Evolutionary conservation across 2,329 filamentous ascomycete genomes (phyloP).

Genomic region (Cladosporium sp.): DNA sequence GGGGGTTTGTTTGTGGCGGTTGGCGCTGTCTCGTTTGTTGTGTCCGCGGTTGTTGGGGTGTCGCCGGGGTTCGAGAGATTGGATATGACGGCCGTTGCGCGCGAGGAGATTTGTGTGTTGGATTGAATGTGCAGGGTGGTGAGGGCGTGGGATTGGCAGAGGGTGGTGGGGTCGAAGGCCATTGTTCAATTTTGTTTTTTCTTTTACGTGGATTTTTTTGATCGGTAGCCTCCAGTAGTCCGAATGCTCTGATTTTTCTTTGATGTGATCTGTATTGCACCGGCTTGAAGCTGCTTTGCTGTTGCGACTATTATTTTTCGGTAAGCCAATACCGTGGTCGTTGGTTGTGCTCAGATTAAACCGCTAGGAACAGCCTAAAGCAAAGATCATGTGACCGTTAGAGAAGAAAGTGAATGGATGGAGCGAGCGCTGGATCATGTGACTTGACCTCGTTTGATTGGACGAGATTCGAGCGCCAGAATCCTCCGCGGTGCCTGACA

Average conservation of each 20-base stretch:
- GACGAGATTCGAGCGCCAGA: not conserved
- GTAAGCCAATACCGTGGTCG: no score
- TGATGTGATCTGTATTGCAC: no score
- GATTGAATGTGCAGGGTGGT: slow-evolving; percentile 24
- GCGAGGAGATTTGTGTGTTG: slow-evolving; percentile 29
- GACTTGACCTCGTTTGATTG: not conserved
- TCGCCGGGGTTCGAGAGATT: slow-evolving; percentile 15
- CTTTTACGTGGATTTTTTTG: no score
- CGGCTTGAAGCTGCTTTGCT: not conserved
- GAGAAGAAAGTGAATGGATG: not conserved
- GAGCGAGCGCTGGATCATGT: not conserved
- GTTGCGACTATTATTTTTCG: not conserved
- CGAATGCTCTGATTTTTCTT: no score
- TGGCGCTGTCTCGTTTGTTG: no score
- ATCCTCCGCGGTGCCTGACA: no score
- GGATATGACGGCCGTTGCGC: slow-evolving; percentile 24
- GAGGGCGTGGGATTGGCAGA: slow-evolving; percentile 21
- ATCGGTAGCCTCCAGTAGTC: no score
- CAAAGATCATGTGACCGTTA: not conserved
- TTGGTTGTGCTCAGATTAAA: no score
- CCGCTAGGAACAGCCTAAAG: no score
- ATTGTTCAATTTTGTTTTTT: no score
- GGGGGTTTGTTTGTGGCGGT: slow-evolving; percentile 25
- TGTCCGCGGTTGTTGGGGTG: not conserved
- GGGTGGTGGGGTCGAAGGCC: slow-evolving; percentile 17